Percentiles rank a stretch among this genome's conserved stretches.
phyloP scores from a whole-genome alignment of 352 stramenopile species.

The Phytophthora uliginosa region DNA sequence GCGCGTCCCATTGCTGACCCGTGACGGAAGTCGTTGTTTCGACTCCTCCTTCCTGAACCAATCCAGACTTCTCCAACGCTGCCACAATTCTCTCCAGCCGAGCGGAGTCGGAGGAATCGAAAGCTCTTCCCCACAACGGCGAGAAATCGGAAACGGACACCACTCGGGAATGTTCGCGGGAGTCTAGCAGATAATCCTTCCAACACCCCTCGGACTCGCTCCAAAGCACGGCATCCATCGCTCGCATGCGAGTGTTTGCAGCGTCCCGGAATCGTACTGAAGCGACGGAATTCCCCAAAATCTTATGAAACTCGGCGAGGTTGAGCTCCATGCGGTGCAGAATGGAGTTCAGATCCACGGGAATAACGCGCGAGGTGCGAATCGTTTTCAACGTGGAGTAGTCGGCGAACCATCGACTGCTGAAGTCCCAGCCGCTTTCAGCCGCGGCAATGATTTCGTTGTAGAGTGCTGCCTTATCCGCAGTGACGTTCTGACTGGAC shows the following conservation, averaged over 20 bases:
- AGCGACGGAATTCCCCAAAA: slow-evolving; percentile 47
- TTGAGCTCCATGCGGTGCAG: slow-evolving; percentile 84
- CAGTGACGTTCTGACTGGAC: slow-evolving; percentile 2
- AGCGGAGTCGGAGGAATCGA: slow-evolving; percentile 51
- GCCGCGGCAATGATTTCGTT: slow-evolving; percentile 82
- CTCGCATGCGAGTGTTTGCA: slow-evolving; percentile 37
- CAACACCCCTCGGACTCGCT: slow-evolving; percentile 58
- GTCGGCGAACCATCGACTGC: slow-evolving; percentile 81
- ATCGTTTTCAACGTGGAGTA: slow-evolving; percentile 53
- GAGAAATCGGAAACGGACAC: slow-evolving; percentile 75
- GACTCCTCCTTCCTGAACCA: slow-evolving; percentile 73
- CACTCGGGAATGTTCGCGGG: slow-evolving; percentile 47
- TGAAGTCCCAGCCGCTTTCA: slow-evolving; percentile 93
- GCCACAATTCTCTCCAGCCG: slow-evolving; percentile 53
- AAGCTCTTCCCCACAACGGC: slow-evolving; percentile 81
- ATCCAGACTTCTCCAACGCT: slow-evolving; percentile 60
- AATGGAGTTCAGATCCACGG: slow-evolving; percentile 90
- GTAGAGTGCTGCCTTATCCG: slow-evolving; percentile 61
- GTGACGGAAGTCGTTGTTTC: slow-evolving; percentile 74
- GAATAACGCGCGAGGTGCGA: slow-evolving; percentile 70
- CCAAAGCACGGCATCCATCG: slow-evolving; percentile 83
- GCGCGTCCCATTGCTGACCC: slow-evolving; percentile 89
- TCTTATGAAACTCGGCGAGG: slow-evolving; percentile 62
- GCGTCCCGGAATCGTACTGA: slow-evolving; percentile 37
- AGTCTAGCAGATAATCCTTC: slow-evolving; percentile 82